These are phyloP conservation scores for Termitomyces sp. DNA, from an alignment of 768 basidiomycete genomes.

Conservation along the genomic window DNA sequence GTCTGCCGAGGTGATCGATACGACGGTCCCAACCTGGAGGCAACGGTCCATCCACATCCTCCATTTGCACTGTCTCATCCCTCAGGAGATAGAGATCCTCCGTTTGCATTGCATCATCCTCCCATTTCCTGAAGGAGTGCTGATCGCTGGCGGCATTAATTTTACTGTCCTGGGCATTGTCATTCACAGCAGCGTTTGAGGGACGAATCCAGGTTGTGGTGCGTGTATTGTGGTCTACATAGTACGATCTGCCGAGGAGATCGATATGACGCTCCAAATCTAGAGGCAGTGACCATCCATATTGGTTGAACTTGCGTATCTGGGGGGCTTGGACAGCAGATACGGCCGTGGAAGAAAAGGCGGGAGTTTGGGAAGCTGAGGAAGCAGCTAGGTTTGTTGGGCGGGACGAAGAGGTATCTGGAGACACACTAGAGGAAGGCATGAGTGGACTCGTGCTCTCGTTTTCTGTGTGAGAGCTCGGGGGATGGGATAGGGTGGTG, in stretches of 20 bases:
- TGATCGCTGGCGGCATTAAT: too few relatives aligned
- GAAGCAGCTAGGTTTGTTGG: constrained; percentile 21
- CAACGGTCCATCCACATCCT: constrained; percentile 82
- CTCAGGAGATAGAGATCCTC: too few relatives aligned
- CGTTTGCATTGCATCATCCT: too few relatives aligned
- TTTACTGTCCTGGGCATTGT: too few relatives aligned
- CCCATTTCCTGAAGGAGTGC: too few relatives aligned
- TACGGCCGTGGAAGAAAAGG: constrained; percentile 21
- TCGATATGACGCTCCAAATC: too few relatives aligned
- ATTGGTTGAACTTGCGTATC: constrained; percentile 89
- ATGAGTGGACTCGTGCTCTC: constrained; percentile 45
- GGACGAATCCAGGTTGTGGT: too few relatives aligned
- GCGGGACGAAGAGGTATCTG: constrained; percentile 25
- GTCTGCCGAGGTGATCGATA: constrained; percentile 91
- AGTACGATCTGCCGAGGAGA: too few relatives aligned
- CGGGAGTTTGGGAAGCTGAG: constrained; percentile 14
- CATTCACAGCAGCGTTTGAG: too few relatives aligned
- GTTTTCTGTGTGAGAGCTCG: constrained; percentile 59
- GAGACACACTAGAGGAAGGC: constrained; percentile 28
- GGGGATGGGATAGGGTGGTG: constrained; percentile 51
- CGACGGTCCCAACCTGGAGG: constrained; percentile 96
- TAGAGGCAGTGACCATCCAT: too few relatives aligned
- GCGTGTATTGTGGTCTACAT: too few relatives aligned
- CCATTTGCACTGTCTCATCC: too few relatives aligned
- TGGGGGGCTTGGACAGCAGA: constrained; percentile 46